Percentiles rank a stretch among this genome's conserved stretches.
phyloP scores from a whole-genome alignment of 768 basidiomycete species.

The Rhodotorula sphaerocarpa region DNA sequence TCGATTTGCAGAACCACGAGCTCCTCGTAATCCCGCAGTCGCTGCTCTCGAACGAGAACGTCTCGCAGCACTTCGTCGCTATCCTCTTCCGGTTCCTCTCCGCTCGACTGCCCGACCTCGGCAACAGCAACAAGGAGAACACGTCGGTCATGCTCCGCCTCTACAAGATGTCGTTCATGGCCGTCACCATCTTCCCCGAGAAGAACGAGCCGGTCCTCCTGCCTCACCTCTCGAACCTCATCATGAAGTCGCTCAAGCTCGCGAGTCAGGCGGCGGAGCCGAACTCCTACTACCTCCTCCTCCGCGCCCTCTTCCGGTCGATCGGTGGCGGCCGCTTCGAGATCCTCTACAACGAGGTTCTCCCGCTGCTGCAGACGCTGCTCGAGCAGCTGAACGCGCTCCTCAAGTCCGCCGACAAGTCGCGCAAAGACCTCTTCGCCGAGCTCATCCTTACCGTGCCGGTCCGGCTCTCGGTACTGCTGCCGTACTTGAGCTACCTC shows the following conservation, averaged over 20 bases:
- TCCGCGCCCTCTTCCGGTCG: conserved; percentile 83
- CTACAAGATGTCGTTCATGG: conserved; percentile 90
- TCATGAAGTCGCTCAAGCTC: conserved; percentile 92
- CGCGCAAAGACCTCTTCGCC: conserved; percentile 75
- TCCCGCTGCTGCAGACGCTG: conserved; percentile 94
- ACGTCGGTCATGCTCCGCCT: conserved; percentile 78
- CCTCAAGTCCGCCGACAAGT: conserved; percentile 60
- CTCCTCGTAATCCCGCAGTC: conserved; percentile 77
- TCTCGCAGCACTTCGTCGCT: conserved; percentile 70
- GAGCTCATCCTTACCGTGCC: conserved; percentile 96
- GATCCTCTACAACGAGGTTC: conserved; percentile 85
- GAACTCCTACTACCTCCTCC: conserved; percentile 81
- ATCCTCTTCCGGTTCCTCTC: conserved; percentile 83
- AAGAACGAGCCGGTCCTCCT: conserved; percentile 88
- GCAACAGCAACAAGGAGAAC: conserved; percentile 57
- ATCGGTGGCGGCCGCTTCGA: conserved; percentile 92
- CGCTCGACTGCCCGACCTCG: conserved; percentile 68
- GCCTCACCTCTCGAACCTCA: conserved; percentile 77
- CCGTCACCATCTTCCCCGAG: conserved; percentile 63
- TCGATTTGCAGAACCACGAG: conserved; percentile 57
- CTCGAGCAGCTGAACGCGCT: conserved; percentile 88
- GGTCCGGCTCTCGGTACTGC: conserved; percentile 82
- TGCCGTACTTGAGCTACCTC: conserved; percentile 86
- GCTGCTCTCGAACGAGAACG: conserved; percentile 67
- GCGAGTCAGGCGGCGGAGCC: conserved; percentile 86